These are phyloP conservation scores for Phytophthora hybrid DNA, from an alignment of 352 stramenopile species.

Conservation along the genomic window DNA sequence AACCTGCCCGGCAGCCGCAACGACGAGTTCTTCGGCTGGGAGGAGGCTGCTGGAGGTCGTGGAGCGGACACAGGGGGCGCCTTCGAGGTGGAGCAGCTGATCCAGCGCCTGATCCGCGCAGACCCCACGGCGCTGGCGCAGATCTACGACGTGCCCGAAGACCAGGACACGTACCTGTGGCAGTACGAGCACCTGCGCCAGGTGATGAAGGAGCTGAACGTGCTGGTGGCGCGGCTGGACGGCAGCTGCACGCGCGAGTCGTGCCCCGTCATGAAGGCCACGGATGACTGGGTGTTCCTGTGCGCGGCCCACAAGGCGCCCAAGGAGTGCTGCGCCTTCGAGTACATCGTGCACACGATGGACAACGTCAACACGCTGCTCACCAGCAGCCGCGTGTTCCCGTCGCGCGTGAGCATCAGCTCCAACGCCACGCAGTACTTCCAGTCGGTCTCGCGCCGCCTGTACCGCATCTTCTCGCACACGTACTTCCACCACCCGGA, in stretches of 20 bases:
- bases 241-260: constrained; percentile 73
- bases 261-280: constrained; percentile 86
- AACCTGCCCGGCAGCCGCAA: constrained; percentile 79
- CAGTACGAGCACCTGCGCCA: constrained; percentile 88
- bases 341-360: constrained; percentile 89
- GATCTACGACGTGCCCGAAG: constrained; percentile 81
- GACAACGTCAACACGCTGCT: constrained; percentile 89
- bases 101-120: constrained; percentile 72
- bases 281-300: constrained; percentile 88
- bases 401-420: constrained; percentile 78
- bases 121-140: constrained; percentile 63
- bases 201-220: constrained; percentile 87
- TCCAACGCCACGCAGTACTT: constrained; percentile 89
- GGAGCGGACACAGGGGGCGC: constrained; percentile 52
- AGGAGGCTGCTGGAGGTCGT: constrained; percentile 33
- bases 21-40: constrained; percentile 86
- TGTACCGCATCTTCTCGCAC: constrained; percentile 90
- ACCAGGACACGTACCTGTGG: constrained; percentile 87
- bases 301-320: constrained; percentile 85
- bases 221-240: constrained; percentile 74
- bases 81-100: constrained; percentile 83
- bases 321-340: constrained; percentile 86
- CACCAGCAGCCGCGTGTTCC: constrained; percentile 84
- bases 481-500: constrained; percentile 86
- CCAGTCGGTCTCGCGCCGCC: constrained; percentile 78